Evolutionary conservation across 2,329 filamentous ascomycete genomes (phyloP), one percentile per base, ranked within the genome.

Genomic region (Ceratocystis cacaofunesta): DNA sequence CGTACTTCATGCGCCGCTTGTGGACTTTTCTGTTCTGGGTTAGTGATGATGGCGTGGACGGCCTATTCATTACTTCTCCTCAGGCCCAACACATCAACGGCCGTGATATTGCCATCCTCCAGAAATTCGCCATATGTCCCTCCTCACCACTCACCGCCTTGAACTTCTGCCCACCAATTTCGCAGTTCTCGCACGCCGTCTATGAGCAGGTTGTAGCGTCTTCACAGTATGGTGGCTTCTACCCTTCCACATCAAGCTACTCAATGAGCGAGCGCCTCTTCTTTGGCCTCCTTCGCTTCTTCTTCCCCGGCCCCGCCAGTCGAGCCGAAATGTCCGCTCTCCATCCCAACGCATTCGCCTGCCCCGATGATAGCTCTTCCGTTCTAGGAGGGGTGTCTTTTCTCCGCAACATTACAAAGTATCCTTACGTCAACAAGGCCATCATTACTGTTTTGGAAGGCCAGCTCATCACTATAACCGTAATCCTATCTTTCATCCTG

Each of bases 21-120:
- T 99, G 94, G 95, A 85, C 92, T 48, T 88, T 90, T 68, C 81
- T 97, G 70, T 97, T 99, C 76, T 99, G 92, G 91, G 78, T 96
- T 68, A 92, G 89, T 68, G 92, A 96, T 80, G 89, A 77, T 80
- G 89, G 82, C 1, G 74, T 84, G 3, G 78, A 79, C 10, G 73
- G 73, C 60, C 52, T 57, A 2, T 30, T 57, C 22, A 22, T 25
- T n/a, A 36, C 36, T 60, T 19, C 52, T 63, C n/a, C 67, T 32
- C 41, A 52, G 44, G 36, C 44, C 62, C 22, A 43, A 50, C 19
- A 58, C 61, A 52, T 36, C 48, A 19, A 65, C 62, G 1, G 64
- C 3, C 44, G 36, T 32, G 57, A 67, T 41, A 63, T 67, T 46
- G 63, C 58, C 41, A 17, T 67, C 12, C 43, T 67, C 5, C 48